These are phyloP conservation scores for Trypanosoma avium DNA, from an alignment of 208 protist genomes.

Conservation along the genomic window DNA sequence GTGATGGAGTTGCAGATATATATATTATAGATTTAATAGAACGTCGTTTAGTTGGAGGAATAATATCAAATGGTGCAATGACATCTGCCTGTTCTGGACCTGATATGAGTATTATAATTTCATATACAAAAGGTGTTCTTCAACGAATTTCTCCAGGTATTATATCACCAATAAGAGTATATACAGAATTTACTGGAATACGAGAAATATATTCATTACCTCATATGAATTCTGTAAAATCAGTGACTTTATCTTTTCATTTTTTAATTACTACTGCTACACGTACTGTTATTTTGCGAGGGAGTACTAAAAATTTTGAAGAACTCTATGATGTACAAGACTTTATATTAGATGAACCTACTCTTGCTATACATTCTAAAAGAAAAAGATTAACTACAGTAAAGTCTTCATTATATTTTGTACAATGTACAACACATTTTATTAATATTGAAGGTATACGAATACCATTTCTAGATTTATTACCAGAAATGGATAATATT, in stretches of 20 bases:
- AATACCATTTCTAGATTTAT: neutral
- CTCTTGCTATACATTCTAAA: constrained; percentile 17
- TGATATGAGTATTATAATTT: constrained; percentile 39
- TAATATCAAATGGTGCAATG: constrained; percentile 54
- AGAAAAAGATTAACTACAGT: neutral
- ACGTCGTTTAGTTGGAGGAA: constrained; percentile 39
- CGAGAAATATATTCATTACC: constrained; percentile 27
- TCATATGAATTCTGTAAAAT: neutral
- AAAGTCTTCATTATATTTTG: constrained; percentile 1
- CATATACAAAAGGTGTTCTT: constrained; percentile 41
- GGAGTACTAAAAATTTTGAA: neutral
- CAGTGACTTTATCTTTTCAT: neutral
- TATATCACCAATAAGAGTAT: constrained; percentile 7
- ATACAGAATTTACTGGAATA: constrained; percentile 25
- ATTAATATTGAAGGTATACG: constrained; percentile 11
- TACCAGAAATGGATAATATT: constrained; percentile 6
- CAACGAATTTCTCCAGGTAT: constrained; percentile 28
- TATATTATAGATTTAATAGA: constrained; percentile 64
- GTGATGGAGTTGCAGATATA: constrained; percentile 50
- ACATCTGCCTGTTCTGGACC: constrained; percentile 50
- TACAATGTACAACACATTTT: constrained; percentile 18
- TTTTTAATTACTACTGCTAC: constrained; percentile 18
- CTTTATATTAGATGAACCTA: constrained; percentile 26
- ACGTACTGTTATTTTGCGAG: constrained; percentile 10
- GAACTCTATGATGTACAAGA: neutral